Conservation (phyloP, 139 green algal genomes). For the Desmodesmus armatus region DNA sequence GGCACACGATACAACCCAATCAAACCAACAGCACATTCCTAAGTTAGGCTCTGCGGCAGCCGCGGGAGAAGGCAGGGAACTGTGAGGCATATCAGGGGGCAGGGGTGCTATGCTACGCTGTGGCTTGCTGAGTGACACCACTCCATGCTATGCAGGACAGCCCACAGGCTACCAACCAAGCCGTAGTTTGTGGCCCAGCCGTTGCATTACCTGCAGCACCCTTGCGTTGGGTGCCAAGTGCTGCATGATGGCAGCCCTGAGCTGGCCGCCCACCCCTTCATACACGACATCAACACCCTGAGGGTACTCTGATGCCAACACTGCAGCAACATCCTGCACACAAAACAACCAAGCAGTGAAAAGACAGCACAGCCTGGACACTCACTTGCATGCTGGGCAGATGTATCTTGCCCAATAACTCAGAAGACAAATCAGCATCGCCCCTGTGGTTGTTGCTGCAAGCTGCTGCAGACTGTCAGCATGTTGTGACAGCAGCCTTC, state of each 20-base stretch:
- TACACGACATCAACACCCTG: conserved; percentile 71
- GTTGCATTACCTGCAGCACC: conserved; percentile 54
- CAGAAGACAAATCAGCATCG: no score
- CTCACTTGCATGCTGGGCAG: not conserved
- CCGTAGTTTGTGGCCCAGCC: no score
- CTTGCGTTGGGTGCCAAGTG: conserved; percentile 61
- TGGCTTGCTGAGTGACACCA: no score
- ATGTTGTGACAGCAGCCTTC: no score
- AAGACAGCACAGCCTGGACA: not conserved
- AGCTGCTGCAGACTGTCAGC: no score
- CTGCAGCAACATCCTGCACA: conserved; percentile 59
- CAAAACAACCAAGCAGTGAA: not conserved
- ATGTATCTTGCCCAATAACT: no score
- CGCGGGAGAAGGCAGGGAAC: no score
- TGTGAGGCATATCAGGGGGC: no score
- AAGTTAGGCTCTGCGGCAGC: no score
- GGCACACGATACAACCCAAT: conserved; percentile 1
- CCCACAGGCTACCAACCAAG: not conserved
- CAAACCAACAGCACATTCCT: no score
- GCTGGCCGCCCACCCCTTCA: conserved; percentile 78
- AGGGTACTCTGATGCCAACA: conserved; percentile 56
- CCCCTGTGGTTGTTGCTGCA: no score
- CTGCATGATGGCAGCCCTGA: conserved; percentile 56
- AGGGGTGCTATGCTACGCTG: no score
- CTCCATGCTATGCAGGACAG: not conserved